Conservation (phyloP, 805 yeast genomes). For the Peterozyma xylosa region DNA sequence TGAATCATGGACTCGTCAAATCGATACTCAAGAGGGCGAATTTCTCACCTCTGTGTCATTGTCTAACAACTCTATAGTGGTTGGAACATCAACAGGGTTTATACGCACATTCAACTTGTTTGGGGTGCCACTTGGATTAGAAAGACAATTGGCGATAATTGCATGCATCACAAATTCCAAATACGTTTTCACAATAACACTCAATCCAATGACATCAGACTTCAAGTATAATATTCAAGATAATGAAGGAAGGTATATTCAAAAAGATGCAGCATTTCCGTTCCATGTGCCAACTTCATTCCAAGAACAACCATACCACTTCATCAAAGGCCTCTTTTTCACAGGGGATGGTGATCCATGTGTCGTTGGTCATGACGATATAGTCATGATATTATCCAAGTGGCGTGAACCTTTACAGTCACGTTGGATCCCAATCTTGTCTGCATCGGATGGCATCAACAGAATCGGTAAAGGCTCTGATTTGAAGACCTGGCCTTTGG, state of each 20-base stretch:
- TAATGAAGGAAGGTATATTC: conserved; percentile 25
- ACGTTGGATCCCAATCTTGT: conserved; percentile 81
- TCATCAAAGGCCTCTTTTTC: conserved; percentile 66
- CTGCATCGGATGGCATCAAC: conserved; percentile 43
- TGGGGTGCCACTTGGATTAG: conserved; percentile 68
- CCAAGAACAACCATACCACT: conserved; percentile 18
- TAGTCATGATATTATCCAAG: conserved; percentile 58
- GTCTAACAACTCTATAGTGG: conserved; percentile 51
- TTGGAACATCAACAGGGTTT: conserved; percentile 73
- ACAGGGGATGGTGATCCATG: conserved; percentile 89
- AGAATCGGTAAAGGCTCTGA: conserved; percentile 48
- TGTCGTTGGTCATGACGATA: conserved; percentile 71
- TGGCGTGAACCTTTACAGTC: conserved; percentile 79
- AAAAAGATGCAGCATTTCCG: conserved; percentile 41
- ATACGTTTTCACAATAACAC: conserved; percentile 44
- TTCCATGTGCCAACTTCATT: conserved; percentile 15
- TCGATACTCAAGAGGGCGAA: conserved; percentile 45
- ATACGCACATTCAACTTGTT: conserved; percentile 61
- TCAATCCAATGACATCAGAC: conserved; percentile 12
- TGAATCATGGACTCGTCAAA: conserved; percentile 64
- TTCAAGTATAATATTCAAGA: conserved; percentile 28
- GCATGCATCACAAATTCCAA: conserved; percentile 59
- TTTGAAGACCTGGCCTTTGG: conserved; percentile 84
- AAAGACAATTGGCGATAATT: conserved; percentile 66
- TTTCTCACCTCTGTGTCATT: conserved; percentile 62